Evolutionary conservation across 371 early-diverging fungal genomes (phyloP), one percentile per base, ranked within the genome.

Genomic region (Dichotomocladium elegans): DNA sequence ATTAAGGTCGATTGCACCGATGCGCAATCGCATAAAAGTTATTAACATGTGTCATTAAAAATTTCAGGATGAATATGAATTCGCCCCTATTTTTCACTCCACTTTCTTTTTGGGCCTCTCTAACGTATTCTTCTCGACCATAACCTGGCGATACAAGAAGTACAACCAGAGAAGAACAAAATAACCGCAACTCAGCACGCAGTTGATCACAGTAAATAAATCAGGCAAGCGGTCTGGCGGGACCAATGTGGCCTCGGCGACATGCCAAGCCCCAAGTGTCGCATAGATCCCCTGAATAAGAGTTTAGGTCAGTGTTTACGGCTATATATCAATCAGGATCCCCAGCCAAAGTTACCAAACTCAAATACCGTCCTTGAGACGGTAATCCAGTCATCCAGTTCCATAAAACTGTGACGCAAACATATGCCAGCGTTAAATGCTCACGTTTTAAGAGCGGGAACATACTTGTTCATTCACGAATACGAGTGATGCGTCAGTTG

Each of bases 381-480:
- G 50, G 11, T 29, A 60, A 42, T 9, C 63, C 70, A 3, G 74
- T 68, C 24, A 89, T 51, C 79, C 85, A 73, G 58, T 90, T 85
- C 90, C 92, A 94, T 31, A 92, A 53, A 4, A 80, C 28, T 4
- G 75, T 56, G 2, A 77, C 44, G 0, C 79, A 72, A 25, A 79
- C 64, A 53, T 93, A 94, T 4, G 89, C 85, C 0, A 92, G 34
- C 0, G 60, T 65, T 9, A 93, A 61, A 0, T 64, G 82, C 58
- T 96, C 98, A 17, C 83, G 75, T 37, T 78, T 76, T 37, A 96
- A 68, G 4, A 98, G 70, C 0, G 96, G 95, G 52, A 78, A 94
- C 87, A 95, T 86, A 64, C 94, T 95, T 55, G 26, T 21, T 12
- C 3, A 45, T 24, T 5, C 33, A 17, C 0, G 21, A 21, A 17